Evolutionary conservation across 31 red algal genomes (phyloP).

Genomic region (Pterothamnion heteromorphum): DNA sequence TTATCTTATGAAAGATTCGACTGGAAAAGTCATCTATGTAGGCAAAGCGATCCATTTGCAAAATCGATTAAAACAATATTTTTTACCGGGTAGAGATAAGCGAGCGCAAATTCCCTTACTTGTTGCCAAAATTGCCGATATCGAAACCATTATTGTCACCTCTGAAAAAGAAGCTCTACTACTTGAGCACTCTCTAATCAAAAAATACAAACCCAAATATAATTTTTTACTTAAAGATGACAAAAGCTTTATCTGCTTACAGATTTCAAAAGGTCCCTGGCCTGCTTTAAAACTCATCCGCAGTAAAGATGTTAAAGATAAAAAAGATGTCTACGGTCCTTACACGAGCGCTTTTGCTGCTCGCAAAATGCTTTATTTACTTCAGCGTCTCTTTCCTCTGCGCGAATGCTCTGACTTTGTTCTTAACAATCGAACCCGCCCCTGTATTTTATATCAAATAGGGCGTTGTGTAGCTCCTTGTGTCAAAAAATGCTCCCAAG

Average conservation of each 20-base stretch:
- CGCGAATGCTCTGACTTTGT: not conserved
- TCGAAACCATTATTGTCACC: not conserved
- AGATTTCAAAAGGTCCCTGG: not conserved
- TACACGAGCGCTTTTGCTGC: not conserved
- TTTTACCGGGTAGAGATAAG: not conserved
- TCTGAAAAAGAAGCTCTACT: slow-evolving; percentile 8
- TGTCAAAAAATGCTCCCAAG: not conserved
- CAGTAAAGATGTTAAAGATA: not conserved
- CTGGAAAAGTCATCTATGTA: not conserved
- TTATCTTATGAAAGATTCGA: not conserved
- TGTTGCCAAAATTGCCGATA: not conserved
- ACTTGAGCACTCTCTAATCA: slow-evolving; percentile 3
- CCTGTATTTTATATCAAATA: not conserved
- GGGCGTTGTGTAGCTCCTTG: not conserved
- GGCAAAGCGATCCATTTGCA: not conserved
- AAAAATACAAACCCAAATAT: not conserved
- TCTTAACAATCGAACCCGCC: not conserved
- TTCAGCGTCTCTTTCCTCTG: not conserved
- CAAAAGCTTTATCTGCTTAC: not conserved
- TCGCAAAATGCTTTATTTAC: not conserved
- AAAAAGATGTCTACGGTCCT: not conserved
- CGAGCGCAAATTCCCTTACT: not conserved
- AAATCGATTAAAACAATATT: not conserved
- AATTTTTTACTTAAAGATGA: slow-evolving; percentile 13
- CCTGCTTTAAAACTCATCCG: not conserved